Evolutionary conservation across 2,329 filamentous ascomycete genomes (phyloP), one percentile per base, ranked within the genome.

Genomic region (Thelonectria rubi): DNA sequence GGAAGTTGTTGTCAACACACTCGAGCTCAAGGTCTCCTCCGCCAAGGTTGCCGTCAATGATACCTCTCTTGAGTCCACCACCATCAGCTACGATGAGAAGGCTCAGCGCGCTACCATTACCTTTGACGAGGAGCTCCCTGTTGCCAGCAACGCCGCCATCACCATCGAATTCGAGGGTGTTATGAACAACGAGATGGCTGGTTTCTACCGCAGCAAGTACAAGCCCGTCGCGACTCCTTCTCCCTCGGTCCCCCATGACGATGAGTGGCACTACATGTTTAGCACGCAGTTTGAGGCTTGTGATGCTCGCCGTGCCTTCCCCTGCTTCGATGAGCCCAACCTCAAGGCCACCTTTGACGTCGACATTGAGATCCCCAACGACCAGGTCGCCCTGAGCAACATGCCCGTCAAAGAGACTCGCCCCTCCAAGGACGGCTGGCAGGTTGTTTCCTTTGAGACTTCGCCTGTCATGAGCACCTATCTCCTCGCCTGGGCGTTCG

Each of bases 261-360:
- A 84, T 48, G 83, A 88, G 71, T 86, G 83, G 74, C 86, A 88
- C 76, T 86, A 86, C 74, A 94, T 94, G 91, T 83, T 97, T 78
- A 97, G 92, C 81, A 99, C 95, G 50, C 95, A 99, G 76, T 99
- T 99, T 74, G 95, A 99, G 82, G 91, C 94, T 47, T 97, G 93
- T 73, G 95, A 99, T 79, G 95, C 95, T 64, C 90, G 95, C 67
- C 86, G 94, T 68, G 94, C 95, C 9, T 97, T 99, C 80, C 95
- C 95, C 49, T 99, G 95, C 81, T 98, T 98, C 74, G 95, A 99
- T 74, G 95, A 99, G 81, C 95, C 95, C 43, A 97, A 97, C 73
- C 85, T 98, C 66, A 99, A 99, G 81, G 93, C 95, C 11, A 94
- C 93, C 2, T 98, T 97, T 74, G 94, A 97, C 77, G 91, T 99